Evolutionary conservation across 176 grass and related monocot species (phyloP), one percentile per base, ranked within the genome.

Genomic region (Tillandsia fasciculata): DNA sequence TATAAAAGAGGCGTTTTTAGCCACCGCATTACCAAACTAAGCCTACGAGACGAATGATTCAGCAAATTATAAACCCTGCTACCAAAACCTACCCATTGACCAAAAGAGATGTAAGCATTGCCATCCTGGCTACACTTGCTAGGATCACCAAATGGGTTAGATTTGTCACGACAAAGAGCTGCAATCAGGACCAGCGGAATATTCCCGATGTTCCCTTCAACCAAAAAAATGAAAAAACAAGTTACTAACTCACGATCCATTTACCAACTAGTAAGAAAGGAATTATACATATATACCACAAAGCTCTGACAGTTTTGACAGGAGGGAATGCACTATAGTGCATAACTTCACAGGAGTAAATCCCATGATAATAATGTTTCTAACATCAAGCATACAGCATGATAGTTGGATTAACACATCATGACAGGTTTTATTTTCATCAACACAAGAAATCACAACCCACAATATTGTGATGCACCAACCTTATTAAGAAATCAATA

Each of bases 21-120:
- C 33, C 33, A 42, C 33, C 3, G 6, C 33, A 6, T 42, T 42
- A 6, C 4, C 33, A 42, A 42, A 42, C 33, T 42, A 42, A 42
- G 3, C 33, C 33, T 42, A 1, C 7, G 4, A 42, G 33, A 42
- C 1, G 5, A 7, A 7, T 42, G 33, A 42, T 5, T 42, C 5
- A 7, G 33, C 4, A 42, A 42, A 42, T 33, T 42, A 3, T 42
- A 42, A 42, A 42, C 4, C 33, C 33, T 42, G 33, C 5, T 7
- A 73, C 64, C 50, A 12, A 27, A 8, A 79, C 71, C 51, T 90
- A 99, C 94, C 94, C 94, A 99, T 85, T 99, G 94, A 71, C 94
- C 94, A 86, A 93, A 99, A 49, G 94, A 93, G 65, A 99, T 90
- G 65, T 99, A 99, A 2, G 94, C 94, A 80, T 99, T 99, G 72